phyloP scores from a whole-genome alignment of 2,329 filamentous ascomycete genomes.

The Ambrosiella beaveri region DNA sequence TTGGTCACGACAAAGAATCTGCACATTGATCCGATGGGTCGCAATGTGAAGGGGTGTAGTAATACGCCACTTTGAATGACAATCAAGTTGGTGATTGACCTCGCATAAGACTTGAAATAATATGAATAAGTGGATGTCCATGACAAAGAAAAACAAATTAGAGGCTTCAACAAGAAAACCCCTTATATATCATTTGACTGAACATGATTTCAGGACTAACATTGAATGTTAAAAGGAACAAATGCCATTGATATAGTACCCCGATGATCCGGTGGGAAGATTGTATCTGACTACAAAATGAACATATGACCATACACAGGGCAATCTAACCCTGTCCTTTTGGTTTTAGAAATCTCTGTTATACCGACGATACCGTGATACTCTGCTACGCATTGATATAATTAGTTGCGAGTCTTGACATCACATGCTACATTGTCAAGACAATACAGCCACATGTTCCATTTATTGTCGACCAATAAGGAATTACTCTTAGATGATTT shows the following conservation, averaged over 20 bases:
- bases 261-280: not conserved
- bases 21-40: not conserved
- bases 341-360: not conserved
- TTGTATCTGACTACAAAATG: not conserved
- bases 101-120: not conserved
- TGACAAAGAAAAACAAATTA: too few relatives aligned
- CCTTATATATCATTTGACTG: too few relatives aligned
- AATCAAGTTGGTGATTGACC: not conserved
- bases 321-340: not conserved
- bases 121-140: not conserved
- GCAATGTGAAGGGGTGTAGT: not conserved
- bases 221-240: too few relatives aligned
- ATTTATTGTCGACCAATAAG: too few relatives aligned
- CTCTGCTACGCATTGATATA: not conserved
- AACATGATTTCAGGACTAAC: too few relatives aligned
- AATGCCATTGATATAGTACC: not conserved
- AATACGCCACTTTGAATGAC: not conserved
- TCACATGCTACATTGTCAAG: not conserved
- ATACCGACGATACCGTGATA: not conserved
- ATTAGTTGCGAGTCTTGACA: not conserved
- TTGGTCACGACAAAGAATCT: not conserved
- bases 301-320: not conserved
- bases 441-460: too few relatives aligned
- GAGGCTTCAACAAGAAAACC: too few relatives aligned
- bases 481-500: too few relatives aligned